Percentiles rank a stretch among this genome's conserved stretches.
phyloP scores from a whole-genome alignment of 768 basidiomycete species.

The Mycena maculata region DNA sequence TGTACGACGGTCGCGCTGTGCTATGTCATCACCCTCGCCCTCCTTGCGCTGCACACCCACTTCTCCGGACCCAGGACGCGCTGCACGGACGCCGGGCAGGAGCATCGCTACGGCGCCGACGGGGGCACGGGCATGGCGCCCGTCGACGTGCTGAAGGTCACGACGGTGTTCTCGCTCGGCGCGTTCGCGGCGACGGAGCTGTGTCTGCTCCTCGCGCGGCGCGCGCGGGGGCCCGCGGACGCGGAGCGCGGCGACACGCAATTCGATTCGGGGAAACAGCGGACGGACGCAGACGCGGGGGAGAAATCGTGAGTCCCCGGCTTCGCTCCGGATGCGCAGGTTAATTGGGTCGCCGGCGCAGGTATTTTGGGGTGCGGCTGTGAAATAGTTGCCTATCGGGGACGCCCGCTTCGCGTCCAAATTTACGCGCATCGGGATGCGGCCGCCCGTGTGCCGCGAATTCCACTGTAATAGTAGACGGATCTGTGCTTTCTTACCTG shows the following conservation, averaged over 20 bases:
- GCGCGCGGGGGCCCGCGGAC: background rate
- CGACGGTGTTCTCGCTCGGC: constrained; percentile 10
- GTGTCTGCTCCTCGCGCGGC: background rate
- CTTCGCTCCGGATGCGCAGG: too few relatives aligned
- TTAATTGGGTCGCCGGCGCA: too few relatives aligned
- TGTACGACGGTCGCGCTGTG: constrained; percentile 19
- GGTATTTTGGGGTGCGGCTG: too few relatives aligned
- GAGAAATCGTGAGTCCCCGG: too few relatives aligned
- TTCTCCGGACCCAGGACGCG: background rate
- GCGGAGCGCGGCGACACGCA: background rate
- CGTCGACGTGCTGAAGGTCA: constrained; percentile 15
- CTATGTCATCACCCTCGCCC: constrained; percentile 27
- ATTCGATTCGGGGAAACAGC: too few relatives aligned
- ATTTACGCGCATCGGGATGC: too few relatives aligned
- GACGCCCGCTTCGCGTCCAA: too few relatives aligned
- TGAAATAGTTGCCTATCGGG: too few relatives aligned
- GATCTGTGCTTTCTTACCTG: too few relatives aligned
- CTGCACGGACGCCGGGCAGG: background rate
- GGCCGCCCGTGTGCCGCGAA: too few relatives aligned
- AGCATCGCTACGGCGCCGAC: background rate
- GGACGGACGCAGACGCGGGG: too few relatives aligned
- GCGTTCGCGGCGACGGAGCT: constrained; percentile 19
- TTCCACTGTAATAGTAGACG: too few relatives aligned
- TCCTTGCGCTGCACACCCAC: constrained; percentile 14
- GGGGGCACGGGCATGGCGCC: background rate